phyloP scores from a whole-genome alignment of 352 stramenopile genomes.

The Globisporangium alternatum region DNA sequence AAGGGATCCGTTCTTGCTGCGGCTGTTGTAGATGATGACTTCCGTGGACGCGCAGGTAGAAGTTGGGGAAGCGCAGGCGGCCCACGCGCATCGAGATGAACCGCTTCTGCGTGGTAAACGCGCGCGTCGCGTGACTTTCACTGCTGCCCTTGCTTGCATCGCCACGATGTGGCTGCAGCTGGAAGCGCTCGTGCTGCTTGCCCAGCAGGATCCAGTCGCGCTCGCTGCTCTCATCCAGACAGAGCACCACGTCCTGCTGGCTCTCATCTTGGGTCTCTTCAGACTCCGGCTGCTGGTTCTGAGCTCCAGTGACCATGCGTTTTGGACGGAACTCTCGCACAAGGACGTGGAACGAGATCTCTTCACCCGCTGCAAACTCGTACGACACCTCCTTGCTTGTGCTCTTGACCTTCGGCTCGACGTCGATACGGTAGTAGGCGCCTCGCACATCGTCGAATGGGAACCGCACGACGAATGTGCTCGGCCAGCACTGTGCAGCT shows the following conservation, averaged over 20 bases:
- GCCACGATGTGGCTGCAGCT: constrained; percentile 12
- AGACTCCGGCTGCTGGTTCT: constrained; percentile 6
- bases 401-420: constrained; percentile 25
- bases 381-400: background rate
- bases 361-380: constrained; percentile 30
- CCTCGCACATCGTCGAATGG: constrained; percentile 27
- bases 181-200: constrained; percentile 54
- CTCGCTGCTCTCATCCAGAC: constrained; percentile 46
- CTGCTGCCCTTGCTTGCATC: background rate
- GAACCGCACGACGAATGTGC: constrained; percentile 27
- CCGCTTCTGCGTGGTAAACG: constrained; percentile 41
- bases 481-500: background rate
- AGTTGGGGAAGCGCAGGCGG: constrained; percentile 48
- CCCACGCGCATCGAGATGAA: constrained; percentile 48
- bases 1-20: constrained; percentile 1
- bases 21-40: constrained; percentile 9
- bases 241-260: constrained; percentile 29
- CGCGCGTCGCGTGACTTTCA: background rate
- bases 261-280: background rate
- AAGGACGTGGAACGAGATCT: constrained; percentile 45
- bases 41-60: constrained; percentile 34
- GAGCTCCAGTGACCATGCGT: background rate
- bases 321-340: constrained; percentile 26
- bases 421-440: constrained; percentile 38
- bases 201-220: constrained; percentile 69